Evolutionary conservation across 2,329 filamentous ascomycete genomes (phyloP), one percentile per base, ranked within the genome.

Genomic region (Fusarium bactridioides): DNA sequence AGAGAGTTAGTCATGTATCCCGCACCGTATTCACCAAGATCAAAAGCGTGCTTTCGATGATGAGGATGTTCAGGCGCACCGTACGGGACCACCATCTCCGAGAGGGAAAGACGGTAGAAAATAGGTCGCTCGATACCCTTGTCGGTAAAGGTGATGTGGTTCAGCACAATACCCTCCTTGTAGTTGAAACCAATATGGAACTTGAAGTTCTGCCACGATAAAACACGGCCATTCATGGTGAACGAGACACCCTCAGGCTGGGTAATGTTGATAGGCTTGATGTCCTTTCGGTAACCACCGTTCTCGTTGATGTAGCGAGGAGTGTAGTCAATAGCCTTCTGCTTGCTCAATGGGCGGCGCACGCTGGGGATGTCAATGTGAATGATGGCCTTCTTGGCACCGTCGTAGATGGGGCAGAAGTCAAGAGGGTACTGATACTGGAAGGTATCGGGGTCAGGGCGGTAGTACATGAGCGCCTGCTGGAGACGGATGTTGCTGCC

Each of bases 121-220:
- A 97, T 86, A 3, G 93, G 92, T 37, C 95, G 88, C 38, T 91
- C 86, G 47, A 84, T 91, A 50, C 93, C 91, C 81, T 94, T 93
- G 82, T 98, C 95, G 76, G 94, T 95, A 83, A 92, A 97, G 7
- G 91, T 93, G 79, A 97, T 94, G 83, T 97, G 94, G 82, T 93
- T 96, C 11, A 98, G 86, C 5, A 97, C 93, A 74, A 97, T 92
- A 27, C 95, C 95, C 82, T 98, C 95, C 31, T 93, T 89, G 84
- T 97, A 96, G 86, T 97, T 97, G 88, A 97, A 98, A 29, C 95
- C 95, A 66, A 98, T 89, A 80, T 97, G 95, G 73, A 97, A 89
- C 77, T 89, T 95, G 93, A 94, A 98, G 79, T 97, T 97, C 81
- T 97, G 94, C 95, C 95, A 97, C 73, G 90, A 89, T 56, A 97